These are phyloP conservation scores for Penicillium daleae DNA, from an alignment of 495 filamentous ascomycete species.

Conservation along the genomic window DNA sequence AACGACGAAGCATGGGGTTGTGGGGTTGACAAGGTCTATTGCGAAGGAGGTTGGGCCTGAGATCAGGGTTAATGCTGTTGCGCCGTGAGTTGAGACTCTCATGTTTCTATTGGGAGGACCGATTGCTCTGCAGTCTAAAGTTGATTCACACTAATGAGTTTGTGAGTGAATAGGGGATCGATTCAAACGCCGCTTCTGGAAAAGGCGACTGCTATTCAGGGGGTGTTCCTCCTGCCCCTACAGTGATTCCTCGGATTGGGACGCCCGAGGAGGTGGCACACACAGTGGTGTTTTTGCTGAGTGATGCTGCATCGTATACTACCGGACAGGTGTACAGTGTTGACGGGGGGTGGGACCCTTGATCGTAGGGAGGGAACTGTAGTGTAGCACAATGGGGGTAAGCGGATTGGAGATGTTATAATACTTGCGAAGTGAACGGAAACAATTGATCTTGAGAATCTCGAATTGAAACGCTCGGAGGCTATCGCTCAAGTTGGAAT, in stretches of 20 bases:
- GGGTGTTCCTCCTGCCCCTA: constrained; percentile 38
- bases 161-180: constrained; percentile 39
- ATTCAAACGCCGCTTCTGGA: constrained; percentile 60
- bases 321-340: constrained; percentile 51
- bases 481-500: not conserved
- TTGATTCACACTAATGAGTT: constrained; percentile 8
- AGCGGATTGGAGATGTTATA: not conserved
- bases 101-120: not conserved
- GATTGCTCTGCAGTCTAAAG: not conserved
- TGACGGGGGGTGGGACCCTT: constrained; percentile 46
- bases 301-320: constrained; percentile 58
- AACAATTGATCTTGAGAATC: not conserved
- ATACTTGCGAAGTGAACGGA: not conserved
- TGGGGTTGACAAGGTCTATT: constrained; percentile 60
- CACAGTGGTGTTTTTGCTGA: constrained; percentile 58
- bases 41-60: constrained; percentile 60
- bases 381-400: not conserved
- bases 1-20: constrained; percentile 61
- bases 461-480: not conserved
- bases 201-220: constrained; percentile 38
- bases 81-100: constrained; percentile 44
- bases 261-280: constrained; percentile 55
- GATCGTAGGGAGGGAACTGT: not conserved
- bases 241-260: constrained; percentile 48
- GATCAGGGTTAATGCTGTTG: constrained; percentile 63